Percentiles rank a stretch among this genome's conserved stretches.
These are phyloP conservation scores for Strobilomyces echinocephalus DNA, from an alignment of 768 basidiomycete genomes.

Conservation along the genomic window DNA sequence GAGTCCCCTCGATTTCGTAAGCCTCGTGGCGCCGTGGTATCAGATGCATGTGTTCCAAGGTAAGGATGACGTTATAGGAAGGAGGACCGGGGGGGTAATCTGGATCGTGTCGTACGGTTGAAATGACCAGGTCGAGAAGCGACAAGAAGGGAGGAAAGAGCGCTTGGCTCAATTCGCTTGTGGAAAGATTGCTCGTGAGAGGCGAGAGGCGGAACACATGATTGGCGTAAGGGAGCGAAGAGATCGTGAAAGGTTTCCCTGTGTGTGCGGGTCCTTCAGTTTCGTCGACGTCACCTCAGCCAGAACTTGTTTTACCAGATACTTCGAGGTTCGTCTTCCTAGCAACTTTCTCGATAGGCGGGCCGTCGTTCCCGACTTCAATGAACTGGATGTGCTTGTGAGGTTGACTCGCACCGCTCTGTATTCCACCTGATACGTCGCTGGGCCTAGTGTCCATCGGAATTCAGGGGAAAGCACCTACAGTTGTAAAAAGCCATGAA, in stretches of 20 bases:
- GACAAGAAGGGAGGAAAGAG: constrained; percentile 62
- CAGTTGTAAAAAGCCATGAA: constrained; percentile 92
- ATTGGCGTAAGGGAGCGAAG: constrained; percentile 72
- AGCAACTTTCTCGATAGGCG: constrained; percentile 75
- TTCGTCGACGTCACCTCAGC: neutral
- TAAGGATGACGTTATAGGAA: constrained; percentile 82
- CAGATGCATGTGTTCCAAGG: constrained; percentile 78
- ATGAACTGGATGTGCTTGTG: constrained; percentile 93
- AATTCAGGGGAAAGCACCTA: constrained; percentile 26
- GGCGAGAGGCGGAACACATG: constrained; percentile 54
- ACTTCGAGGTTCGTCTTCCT: constrained; percentile 51
- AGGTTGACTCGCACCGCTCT: constrained; percentile 82
- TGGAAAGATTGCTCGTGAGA: constrained; percentile 18
- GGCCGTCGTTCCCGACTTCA: constrained; percentile 56
- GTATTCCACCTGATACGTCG: constrained; percentile 52
- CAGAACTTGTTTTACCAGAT: constrained; percentile 10
- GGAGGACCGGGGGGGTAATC: constrained; percentile 59
- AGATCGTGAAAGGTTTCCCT: constrained; percentile 74
- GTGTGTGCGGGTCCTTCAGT: constrained; percentile 7
- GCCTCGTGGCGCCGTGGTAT: constrained; percentile 71
- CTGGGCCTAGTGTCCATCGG: neutral
- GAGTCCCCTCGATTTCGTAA: constrained; percentile 48
- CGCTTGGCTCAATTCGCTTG: constrained; percentile 43
- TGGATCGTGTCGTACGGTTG: constrained; percentile 63
- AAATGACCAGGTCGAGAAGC: constrained; percentile 73